phyloP scores from a whole-genome alignment of 73 alveolate species.

The Tetrahymena elliotti region DNA sequence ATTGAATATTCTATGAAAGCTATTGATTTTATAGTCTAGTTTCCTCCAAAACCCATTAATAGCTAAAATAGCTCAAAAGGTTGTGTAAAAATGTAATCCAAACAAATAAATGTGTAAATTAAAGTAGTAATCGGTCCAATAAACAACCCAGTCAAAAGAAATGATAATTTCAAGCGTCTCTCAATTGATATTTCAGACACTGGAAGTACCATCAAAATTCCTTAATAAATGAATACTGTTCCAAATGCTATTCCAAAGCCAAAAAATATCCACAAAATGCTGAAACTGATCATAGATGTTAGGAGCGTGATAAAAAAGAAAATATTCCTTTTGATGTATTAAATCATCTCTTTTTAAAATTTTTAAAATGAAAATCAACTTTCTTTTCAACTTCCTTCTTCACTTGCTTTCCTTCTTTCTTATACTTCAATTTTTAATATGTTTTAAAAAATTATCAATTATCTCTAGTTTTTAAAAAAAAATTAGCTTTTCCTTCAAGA shows the following conservation, averaged over 20 bases:
- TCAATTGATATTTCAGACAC: not conserved
- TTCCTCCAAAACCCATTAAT: not conserved
- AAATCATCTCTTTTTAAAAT: not conserved
- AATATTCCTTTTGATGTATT: not conserved
- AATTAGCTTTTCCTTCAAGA: not conserved
- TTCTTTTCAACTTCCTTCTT: not conserved
- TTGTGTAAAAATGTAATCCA: not conserved
- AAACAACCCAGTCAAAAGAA: not conserved
- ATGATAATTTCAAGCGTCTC: not conserved
- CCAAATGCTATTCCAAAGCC: not conserved
- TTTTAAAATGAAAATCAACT: not conserved
- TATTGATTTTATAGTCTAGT: not conserved
- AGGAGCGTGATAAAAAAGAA: not conserved
- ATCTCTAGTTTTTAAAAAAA: not conserved
- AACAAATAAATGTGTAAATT: not conserved
- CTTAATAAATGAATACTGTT: not conserved
- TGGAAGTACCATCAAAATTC: not conserved
- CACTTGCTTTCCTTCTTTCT: not conserved
- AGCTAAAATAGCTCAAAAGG: not conserved
- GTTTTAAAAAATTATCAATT: no score
- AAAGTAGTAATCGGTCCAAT: not conserved
- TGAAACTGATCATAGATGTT: not conserved
- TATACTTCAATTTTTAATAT: not conserved
- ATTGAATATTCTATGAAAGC: not conserved
- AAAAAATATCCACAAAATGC: not conserved